Evolutionary conservation across 768 basidiomycete species (phyloP).

Genomic region (Hortiboletus flavorubellus): DNA sequence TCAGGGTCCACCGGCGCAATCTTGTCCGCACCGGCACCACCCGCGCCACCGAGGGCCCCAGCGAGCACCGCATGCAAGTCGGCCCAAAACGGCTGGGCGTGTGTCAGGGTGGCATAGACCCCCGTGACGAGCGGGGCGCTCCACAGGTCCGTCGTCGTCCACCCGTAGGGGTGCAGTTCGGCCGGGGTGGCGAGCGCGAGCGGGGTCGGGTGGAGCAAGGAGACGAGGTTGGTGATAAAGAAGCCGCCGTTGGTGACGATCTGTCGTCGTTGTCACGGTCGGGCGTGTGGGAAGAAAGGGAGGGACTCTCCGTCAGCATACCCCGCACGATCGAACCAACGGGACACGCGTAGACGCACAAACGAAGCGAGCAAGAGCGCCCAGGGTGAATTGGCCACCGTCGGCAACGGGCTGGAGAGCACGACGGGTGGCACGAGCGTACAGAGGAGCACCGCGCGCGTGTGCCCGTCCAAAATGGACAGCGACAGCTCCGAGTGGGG

Average conservation of each 20-base stretch:
- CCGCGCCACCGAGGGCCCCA: conserved; percentile 38
- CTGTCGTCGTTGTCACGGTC: conserved; percentile 35
- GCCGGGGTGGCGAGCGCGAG: conserved; percentile 70
- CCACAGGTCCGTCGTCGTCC: conserved; percentile 86
- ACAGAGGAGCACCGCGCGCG: conserved; percentile 76
- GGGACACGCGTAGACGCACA: conserved; percentile 38
- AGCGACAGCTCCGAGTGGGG: conserved; percentile 66
- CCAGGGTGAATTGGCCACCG: conserved; percentile 67
- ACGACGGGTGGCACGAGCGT: conserved; percentile 72
- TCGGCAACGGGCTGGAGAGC: conserved; percentile 44
- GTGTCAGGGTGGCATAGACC: conserved; percentile 78
- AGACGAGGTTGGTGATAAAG: conserved; percentile 72
- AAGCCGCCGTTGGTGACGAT: conserved; percentile 76
- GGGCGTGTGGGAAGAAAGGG: no score
- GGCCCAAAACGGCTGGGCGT: conserved; percentile 83
- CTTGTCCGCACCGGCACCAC: conserved; percentile 9
- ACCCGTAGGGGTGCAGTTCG: conserved; percentile 79
- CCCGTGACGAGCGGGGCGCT: conserved; percentile 75
- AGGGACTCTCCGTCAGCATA: no score
- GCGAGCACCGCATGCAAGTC: conserved; percentile 50
- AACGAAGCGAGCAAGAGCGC: conserved; percentile 71
- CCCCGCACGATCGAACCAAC: no score
- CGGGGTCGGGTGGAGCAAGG: conserved; percentile 69
- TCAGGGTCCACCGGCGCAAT: conserved; percentile 56
- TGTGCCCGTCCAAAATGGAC: conserved; percentile 72